Conservation (phyloP, 441 rosid genomes). For the Aleurites moluccanus region DNA sequence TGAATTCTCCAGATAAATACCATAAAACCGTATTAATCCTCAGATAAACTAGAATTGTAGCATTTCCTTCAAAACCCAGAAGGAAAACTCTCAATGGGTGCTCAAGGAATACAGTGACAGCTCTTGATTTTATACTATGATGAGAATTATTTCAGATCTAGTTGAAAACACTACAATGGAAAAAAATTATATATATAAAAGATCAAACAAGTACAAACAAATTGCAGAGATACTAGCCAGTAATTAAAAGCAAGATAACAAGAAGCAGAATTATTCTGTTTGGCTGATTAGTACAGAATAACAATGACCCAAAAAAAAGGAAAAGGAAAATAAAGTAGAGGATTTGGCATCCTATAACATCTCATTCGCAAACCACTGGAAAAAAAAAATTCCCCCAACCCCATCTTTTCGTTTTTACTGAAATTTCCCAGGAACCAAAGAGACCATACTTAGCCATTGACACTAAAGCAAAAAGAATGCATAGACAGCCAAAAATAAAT, state of each 20-base stretch:
- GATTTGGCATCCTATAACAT: slow-evolving; percentile 2
- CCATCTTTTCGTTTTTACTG: slow-evolving; percentile 14
- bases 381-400: background rate
- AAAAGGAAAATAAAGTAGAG: background rate
- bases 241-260: background rate
- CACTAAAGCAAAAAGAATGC: slow-evolving; percentile 8
- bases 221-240: background rate
- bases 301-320: background rate
- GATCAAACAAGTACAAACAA: slow-evolving; percentile 24
- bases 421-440: slow-evolving; percentile 20
- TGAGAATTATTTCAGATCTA: slow-evolving; percentile 36
- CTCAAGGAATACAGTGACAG: background rate
- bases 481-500: slow-evolving; percentile 3
- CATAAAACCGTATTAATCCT: background rate
- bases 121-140: slow-evolving; percentile 15
- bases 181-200: slow-evolving; percentile 7
- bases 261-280: background rate
- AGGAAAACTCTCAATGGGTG: background rate
- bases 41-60: slow-evolving; percentile 18
- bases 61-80: slow-evolving; percentile 10
- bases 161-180: slow-evolving; percentile 1
- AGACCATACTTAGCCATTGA: background rate
- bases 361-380: background rate
- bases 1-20: slow-evolving; percentile 7
- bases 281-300: background rate